Evolutionary conservation across 1,284 basidiomycete species (phyloP), one percentile per base, ranked within the genome.

Genomic region (Trametes pubescens): DNA sequence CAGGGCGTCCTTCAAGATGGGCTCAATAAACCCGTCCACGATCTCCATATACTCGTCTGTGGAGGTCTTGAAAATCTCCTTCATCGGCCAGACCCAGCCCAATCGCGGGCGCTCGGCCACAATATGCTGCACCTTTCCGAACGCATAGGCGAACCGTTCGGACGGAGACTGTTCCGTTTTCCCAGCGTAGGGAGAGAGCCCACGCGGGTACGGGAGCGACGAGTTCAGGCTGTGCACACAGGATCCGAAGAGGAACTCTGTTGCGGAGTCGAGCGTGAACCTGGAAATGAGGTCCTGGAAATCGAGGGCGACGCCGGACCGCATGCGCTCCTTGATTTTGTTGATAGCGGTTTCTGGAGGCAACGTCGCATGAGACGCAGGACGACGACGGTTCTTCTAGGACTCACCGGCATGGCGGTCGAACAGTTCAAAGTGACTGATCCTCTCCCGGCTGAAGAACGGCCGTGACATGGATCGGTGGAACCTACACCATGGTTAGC

Each of bases 261-360:
- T 88, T 0, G 88, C 87, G 1, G 85, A 82, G 71, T 90, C 91
- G 44, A 92, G 81, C 0, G 89, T 86, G 72, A 92, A 91, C 4
- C 91, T 85, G 4, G 84, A 79, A 66, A 84, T 87, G 8, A 93
- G 80, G 71, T 92, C 90, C 72, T 82, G 81, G 55, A 82, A 79
- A 61, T 85, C 81, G 13, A 84, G 66, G 0, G 82, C 71, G 8
- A 77, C 71, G 22, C 79, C 77, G 13, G 65, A 61, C 16, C 66
- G 68, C 32, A 76, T 67, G 24, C 80, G 79, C 21, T 75, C 71
- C 44, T 74, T 77, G 65, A 82, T 75, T 18, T 74, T 65, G 4
- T 67, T 57, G 44, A 84, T 61, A 0, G 74, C 72, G 14, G 72
- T 67, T 48, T 82, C 68, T 60, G 61, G 18, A 49, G 43, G 54